Evolutionary conservation across 2,329 filamentous ascomycete genomes (phyloP).

Genomic region (Cordyceps pruinosa): DNA sequence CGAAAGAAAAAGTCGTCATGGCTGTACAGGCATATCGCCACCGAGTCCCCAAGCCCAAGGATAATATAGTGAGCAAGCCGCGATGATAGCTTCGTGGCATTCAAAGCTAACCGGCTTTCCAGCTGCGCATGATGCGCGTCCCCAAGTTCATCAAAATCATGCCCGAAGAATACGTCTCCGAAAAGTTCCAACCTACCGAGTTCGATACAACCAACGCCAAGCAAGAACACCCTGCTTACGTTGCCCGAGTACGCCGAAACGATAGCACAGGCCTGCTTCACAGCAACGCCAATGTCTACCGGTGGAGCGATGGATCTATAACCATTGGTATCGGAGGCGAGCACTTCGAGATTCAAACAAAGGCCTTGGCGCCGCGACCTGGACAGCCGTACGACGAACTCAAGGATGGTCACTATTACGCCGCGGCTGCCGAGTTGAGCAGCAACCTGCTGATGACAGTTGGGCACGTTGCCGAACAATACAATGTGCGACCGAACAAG

Average conservation of each 20-base stretch:
- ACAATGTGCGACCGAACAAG: conserved; percentile 60
- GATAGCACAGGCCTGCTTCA: conserved; percentile 58
- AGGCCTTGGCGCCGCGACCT: conserved; percentile 56
- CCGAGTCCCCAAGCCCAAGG: conserved; percentile 60
- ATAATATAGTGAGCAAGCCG: conserved; percentile 53
- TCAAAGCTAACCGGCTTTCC: conserved; percentile 1
- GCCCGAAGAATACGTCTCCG: conserved; percentile 58
- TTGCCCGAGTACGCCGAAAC: conserved; percentile 63
- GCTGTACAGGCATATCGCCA: conserved; percentile 62
- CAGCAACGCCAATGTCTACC: conserved; percentile 68
- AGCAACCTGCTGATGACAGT: conserved; percentile 65
- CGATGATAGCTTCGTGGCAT: not conserved
- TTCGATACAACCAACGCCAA: conserved; percentile 48
- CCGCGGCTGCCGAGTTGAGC: conserved; percentile 62
- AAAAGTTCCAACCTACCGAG: conserved; percentile 55
- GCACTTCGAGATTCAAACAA: conserved; percentile 69
- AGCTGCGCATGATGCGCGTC: conserved; percentile 65
- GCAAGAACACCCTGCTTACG: conserved; percentile 53
- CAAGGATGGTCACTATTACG: conserved; percentile 69
- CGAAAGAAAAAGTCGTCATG: conserved; percentile 51
- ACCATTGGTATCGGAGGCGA: conserved; percentile 69
- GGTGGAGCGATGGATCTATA: conserved; percentile 73
- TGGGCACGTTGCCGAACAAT: conserved; percentile 68
- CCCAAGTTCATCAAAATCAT: conserved; percentile 66
- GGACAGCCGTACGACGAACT: conserved; percentile 57